Percentiles rank a stretch among this genome's conserved stretches.
Evolutionary conservation across 176 grass and related monocot genomes (phyloP).

Genomic region (Triticum dicoccoides): DNA sequence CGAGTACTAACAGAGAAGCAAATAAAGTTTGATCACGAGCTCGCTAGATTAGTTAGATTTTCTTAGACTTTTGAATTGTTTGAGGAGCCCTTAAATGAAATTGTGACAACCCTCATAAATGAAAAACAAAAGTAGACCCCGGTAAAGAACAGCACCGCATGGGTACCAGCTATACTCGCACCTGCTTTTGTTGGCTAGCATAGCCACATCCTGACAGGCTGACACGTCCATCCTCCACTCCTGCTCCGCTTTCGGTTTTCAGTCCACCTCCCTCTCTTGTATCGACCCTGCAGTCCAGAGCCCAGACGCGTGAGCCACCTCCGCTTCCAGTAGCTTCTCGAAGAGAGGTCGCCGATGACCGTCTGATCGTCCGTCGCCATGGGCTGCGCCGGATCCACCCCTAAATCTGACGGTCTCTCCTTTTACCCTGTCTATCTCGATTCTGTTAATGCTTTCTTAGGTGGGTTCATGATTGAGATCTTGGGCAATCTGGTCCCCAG

Average conservation of each 20-base stretch:
- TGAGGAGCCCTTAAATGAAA: no score
- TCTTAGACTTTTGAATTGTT: no score
- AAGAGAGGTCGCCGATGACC: conserved; percentile 12
- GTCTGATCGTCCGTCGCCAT: conserved; percentile 48
- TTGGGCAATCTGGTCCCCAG: conserved; percentile 1
- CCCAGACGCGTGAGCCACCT: neutral
- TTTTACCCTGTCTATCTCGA: neutral
- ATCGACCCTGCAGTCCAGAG: conserved; percentile 2
- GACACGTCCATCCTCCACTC: conserved; percentile 24
- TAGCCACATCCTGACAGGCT: conserved; percentile 27
- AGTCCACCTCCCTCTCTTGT: conserved; percentile 11
- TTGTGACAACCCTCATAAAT: no score
- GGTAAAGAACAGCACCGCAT: no score
- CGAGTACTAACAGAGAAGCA: no score
- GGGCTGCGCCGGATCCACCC: conserved; percentile 93
- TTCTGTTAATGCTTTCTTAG: neutral
- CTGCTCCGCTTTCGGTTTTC: conserved; percentile 5
- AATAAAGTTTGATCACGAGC: no score
- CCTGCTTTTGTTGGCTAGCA: conserved; percentile 25
- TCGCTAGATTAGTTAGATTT: no score
- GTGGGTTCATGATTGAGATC: conserved; percentile 30
- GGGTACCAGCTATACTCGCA: neutral
- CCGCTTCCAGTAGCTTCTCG: conserved; percentile 25
- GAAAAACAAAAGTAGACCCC: no score
- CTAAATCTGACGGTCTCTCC: conserved; percentile 52